Conservation (phyloP, 164 flowering plant genomes). For the Kalanchoe fedtschenkoi region DNA sequence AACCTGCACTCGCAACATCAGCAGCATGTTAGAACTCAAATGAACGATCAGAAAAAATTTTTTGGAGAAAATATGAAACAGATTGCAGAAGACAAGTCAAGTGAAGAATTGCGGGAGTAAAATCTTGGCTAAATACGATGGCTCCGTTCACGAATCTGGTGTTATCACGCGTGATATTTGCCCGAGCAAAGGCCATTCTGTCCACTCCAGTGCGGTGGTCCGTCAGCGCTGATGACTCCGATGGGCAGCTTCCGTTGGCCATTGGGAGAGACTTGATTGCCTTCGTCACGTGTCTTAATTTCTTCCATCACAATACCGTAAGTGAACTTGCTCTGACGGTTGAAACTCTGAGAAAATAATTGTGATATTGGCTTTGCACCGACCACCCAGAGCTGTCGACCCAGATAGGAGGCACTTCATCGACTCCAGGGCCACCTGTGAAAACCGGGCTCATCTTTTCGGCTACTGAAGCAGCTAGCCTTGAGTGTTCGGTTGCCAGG, state of each 20-base stretch:
- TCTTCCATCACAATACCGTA: constrained; percentile 98
- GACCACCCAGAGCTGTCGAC: constrained; percentile 95
- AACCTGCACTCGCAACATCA: constrained; percentile 38
- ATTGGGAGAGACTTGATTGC: constrained; percentile 70
- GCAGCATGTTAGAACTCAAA: neutral
- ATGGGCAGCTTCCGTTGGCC: constrained; percentile 88
- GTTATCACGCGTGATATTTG: constrained; percentile 92
- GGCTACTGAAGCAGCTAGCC: constrained; percentile 82
- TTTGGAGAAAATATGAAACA: too few species aligned
- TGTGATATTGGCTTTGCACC: constrained; percentile 79
- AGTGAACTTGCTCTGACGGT: constrained; percentile 91
- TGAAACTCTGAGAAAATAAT: constrained; percentile 48
- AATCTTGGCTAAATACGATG: constrained; percentile 26
- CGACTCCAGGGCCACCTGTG: constrained; percentile 96
- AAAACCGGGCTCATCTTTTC: constrained; percentile 96
- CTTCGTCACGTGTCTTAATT: constrained; percentile 93
- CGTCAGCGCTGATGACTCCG: constrained; percentile 90
- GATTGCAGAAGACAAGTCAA: neutral
- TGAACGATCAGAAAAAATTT: too few species aligned
- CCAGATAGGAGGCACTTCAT: constrained; percentile 98
- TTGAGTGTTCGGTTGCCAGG: constrained; percentile 81
- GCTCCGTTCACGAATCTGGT: constrained; percentile 94
- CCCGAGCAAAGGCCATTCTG: constrained; percentile 81
- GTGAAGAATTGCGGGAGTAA: neutral
- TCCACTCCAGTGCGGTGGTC: constrained; percentile 98